Base-by-base conservation (phyloP, 441 rosid genomes). In the Euphorbia celastroides region DNA sequence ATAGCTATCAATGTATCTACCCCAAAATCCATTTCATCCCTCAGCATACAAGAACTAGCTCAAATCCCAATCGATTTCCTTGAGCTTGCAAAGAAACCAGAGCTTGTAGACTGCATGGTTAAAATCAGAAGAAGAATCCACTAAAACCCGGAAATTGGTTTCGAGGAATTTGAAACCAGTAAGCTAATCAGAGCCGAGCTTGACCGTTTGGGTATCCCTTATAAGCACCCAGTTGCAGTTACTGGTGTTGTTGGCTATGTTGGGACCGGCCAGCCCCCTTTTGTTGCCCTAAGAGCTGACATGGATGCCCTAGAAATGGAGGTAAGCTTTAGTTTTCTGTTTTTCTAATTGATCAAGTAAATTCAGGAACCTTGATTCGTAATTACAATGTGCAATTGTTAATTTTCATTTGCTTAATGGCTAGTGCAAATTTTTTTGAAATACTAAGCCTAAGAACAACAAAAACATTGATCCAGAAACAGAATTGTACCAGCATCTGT, bases 281-380 rank as follows among this genome's bases (percentile, higher is more conserved):
- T 83, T 28, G 92, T 89, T 19, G 96, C 96, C 71, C 85, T 88
- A 34, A 81, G 90, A 5, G 96, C 93, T 36, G 98, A 92, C 69
- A 88, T 92, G 87, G 97, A 87, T 51, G 94, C 94, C 38, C 86
- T 92, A 32, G 88, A 89, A 11, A 34, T 90, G 70, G 85, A 83
- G 73, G 93, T 88, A 66, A 62, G 25, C 27, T 8, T 60, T 3
- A 5, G 20, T n/a, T 20, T 9, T 0, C 16, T 12, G 0, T 5
- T 3, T n/a, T n/a, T n/a, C n/a, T n/a, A n/a, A n/a, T n/a, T n/a
- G n/a, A n/a, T n/a, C n/a, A n/a, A n/a, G n/a, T n/a, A n/a, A n/a
- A n/a, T n/a, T n/a, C n/a, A n/a, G n/a, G n/a, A n/a, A n/a, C n/a
- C n/a, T n/a, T n/a, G n/a, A n/a, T n/a, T n/a, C n/a, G n/a, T n/a